Base-by-base conservation (phyloP, 176 grass and related monocot species). In the Urochloa ruziziensis region DNA sequence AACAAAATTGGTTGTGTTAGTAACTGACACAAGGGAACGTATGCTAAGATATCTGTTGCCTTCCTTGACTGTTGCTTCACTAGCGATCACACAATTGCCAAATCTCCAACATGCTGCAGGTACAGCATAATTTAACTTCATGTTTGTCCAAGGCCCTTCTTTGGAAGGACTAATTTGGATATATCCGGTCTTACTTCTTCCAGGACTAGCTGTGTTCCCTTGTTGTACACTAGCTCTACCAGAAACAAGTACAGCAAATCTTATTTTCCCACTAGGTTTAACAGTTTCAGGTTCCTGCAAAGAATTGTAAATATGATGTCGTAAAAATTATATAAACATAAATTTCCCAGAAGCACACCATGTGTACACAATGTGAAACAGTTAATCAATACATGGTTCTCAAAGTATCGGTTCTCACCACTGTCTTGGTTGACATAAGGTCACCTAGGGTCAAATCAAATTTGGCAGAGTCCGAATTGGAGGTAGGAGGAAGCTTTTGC, bases 111-210 rank as follows among this genome's bases (percentile, higher is more conserved):
- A 95, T 70, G 91, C 79, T 71, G 90, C 85, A 86, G 91, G 87
- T 32, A 90, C 93, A 81, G 96, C 96, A 88, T 98, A 98, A 52
- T 98, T 98, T 69, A 98, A 75, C 83, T 92, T 94, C 89, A 98
- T 90, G 73, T 65, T 91, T 78, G 96, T 98, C 96, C 96, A 98
- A 42, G 96, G 96, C 33, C 96, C 96, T 86, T 98, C 96, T 79
- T 89, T 98, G 32, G 85, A 85, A 70, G 96, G 91, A 78, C 96
- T 95, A 85, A 98, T 93, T 74, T 98, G 96, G 84, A 97, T 91
- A 87, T 88, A 89, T 54, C 96, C 91, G 46, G 68, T 73, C 83
- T 61, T 98, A 82, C 58, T 90, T 86, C 88, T 76, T 76, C 56
- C 76, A 46, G 52, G 53, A 63, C 48, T 68, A 10, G 77, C 52